Conservation (phyloP, 2,329 filamentous ascomycete genomes). For the Colletotrichum lindemuthianum region DNA sequence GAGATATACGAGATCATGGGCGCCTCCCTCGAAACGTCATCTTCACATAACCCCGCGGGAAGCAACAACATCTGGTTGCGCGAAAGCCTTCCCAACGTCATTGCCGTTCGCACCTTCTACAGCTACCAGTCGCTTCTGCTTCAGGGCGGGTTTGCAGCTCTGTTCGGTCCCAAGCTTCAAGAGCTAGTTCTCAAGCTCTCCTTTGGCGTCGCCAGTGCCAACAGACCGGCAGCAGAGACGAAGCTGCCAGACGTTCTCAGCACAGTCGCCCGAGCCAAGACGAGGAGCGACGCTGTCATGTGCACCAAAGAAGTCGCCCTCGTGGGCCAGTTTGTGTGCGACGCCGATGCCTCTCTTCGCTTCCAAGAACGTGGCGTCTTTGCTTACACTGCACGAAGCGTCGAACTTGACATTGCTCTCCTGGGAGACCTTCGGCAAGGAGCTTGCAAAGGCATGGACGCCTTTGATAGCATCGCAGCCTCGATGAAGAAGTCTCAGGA, state of each 20-base stretch:
- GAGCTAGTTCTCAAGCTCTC: slow-evolving; percentile 64
- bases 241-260: slow-evolving; percentile 58
- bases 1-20: slow-evolving; percentile 63
- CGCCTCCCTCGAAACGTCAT: slow-evolving; percentile 39
- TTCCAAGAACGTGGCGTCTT: slow-evolving; percentile 64
- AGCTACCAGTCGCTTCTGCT: slow-evolving; percentile 62
- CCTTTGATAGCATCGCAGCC: slow-evolving; percentile 57
- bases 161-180: slow-evolving; percentile 62
- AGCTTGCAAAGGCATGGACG: slow-evolving; percentile 64
- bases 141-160: slow-evolving; percentile 59
- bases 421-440: slow-evolving; percentile 63
- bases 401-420: slow-evolving; percentile 62
- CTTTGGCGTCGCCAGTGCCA: slow-evolving; percentile 56
- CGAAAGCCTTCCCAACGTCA: slow-evolving; percentile 57
- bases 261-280: slow-evolving; percentile 53
- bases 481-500: slow-evolving; percentile 41
- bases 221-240: slow-evolving; percentile 45
- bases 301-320: slow-evolving; percentile 60
- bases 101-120: slow-evolving; percentile 62
- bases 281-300: slow-evolving; percentile 54
- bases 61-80: slow-evolving; percentile 55
- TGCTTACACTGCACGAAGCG: slow-evolving; percentile 58
- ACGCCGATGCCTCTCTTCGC: slow-evolving; percentile 54
- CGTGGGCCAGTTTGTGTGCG: slow-evolving; percentile 59
- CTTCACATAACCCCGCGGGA: slow-evolving; percentile 22